These are phyloP conservation scores for Cordyceps cateniannulata DNA, from an alignment of 2,329 filamentous ascomycete species.

Conservation along the genomic window DNA sequence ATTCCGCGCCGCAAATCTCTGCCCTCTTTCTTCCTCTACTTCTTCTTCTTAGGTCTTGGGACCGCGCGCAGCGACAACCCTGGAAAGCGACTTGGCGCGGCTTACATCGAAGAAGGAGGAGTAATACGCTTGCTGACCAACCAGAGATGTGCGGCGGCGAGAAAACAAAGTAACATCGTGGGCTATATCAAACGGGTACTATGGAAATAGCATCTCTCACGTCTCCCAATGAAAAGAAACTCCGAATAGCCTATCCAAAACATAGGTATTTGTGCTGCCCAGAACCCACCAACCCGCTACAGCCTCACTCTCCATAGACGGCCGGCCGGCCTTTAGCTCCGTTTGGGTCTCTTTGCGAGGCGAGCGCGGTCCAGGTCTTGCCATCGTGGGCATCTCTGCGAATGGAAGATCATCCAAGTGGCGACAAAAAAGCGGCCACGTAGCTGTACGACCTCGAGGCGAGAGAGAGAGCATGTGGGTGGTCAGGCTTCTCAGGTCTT, in stretches of 20 bases:
- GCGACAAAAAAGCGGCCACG: neutral
- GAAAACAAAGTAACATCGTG: neutral
- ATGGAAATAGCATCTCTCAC: too few relatives aligned
- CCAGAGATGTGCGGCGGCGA: neutral
- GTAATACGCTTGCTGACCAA: neutral
- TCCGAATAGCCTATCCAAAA: neutral
- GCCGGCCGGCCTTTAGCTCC: neutral
- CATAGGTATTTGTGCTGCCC: too few relatives aligned
- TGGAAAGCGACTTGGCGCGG: neutral
- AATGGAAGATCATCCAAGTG: neutral
- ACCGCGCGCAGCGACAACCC: too few relatives aligned
- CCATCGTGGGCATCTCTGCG: neutral
- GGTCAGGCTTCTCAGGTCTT: neutral
- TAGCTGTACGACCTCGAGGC: neutral
- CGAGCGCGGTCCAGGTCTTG: too few relatives aligned
- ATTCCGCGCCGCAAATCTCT: neutral
- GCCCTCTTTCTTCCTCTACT: too few relatives aligned
- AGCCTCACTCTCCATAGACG: neutral
- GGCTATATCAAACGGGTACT: too few relatives aligned
- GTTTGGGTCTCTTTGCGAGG: neutral
- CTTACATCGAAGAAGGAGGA: neutral
- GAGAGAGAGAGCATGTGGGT: too few relatives aligned
- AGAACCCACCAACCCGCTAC: neutral
- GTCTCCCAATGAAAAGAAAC: too few relatives aligned
- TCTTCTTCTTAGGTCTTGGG: too few relatives aligned